Conservation (phyloP, 345 rosid species). For the Lenwebbia sp. region DNA sequence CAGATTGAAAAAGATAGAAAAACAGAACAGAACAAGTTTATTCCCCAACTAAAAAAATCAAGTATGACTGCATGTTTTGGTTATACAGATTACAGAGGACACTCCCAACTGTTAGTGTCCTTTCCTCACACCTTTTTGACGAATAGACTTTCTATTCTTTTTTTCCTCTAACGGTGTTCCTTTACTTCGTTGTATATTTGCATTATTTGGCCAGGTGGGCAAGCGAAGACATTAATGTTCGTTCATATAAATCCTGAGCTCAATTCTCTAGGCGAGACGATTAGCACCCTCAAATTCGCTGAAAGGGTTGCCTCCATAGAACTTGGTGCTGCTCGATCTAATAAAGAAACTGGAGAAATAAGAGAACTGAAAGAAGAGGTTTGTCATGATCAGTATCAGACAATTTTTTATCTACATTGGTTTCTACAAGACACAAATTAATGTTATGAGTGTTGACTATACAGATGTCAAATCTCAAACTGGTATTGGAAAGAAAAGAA, state of each 20-base stretch:
- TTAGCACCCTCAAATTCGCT: constrained; percentile 93
- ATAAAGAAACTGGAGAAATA: constrained; percentile 89
- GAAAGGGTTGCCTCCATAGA: constrained; percentile 94
- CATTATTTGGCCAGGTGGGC: constrained; percentile 54
- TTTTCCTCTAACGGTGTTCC: background rate
- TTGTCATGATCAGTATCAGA: background rate
- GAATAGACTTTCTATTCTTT: background rate
- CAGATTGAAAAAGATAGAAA: background rate
- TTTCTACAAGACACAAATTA: background rate
- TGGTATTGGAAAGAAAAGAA: constrained; percentile 76
- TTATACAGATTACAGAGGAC: background rate
- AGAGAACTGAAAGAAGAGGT: constrained; percentile 95
- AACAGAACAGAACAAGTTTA: background rate
- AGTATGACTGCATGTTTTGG: background rate
- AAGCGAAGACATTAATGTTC: constrained; percentile 94
- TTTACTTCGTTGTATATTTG: background rate
- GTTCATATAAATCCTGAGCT: constrained; percentile 90
- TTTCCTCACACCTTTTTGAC: background rate
- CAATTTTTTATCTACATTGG: background rate
- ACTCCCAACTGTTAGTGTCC: background rate
- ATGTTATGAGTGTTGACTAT: background rate
- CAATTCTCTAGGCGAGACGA: constrained; percentile 76
- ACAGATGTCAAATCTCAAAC: constrained; percentile 72
- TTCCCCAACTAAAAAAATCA: background rate
- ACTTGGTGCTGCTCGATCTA: constrained; percentile 88